Base-by-base conservation (phyloP, 2,329 filamentous ascomycete species). In the Nakataea oryzae region DNA sequence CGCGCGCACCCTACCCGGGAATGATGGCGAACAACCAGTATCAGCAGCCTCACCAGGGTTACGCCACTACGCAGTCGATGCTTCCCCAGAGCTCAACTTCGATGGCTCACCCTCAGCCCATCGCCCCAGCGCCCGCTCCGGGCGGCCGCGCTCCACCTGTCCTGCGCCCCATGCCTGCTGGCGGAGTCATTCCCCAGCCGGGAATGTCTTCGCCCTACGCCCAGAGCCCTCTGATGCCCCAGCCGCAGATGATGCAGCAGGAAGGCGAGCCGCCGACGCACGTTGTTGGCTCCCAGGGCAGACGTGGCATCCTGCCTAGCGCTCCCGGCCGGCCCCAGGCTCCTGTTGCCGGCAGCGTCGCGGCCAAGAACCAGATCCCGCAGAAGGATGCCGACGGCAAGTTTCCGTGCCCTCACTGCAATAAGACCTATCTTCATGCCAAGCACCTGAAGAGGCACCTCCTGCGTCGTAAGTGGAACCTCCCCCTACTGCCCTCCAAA, bases 361-460 rank as follows among this genome's bases (percentile, higher is more conserved):
- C 84, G 32, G 81, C 84, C 12, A 96, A 96, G 81, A 90, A 83
- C 70, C 88, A 90, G 64, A 95, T 96, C 66, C 92, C 93, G 21
- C 89, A 91, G 69, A 97, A 97, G 80, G 93, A 97, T 75, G 91
- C 92, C 11, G 93, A 97, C 74, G 95, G 95, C 72, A 97, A 97
- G 79, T 99, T 96, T 73, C 93, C 95, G 64, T 99, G 95, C 78
- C 92, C 92, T 70, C 93, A 97, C 75, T 99, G 95, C 79, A 96
- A 91, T 70, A 97, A 97, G 81, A 97, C 93, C 8, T 99, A 99
- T 73, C 82, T 97, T 63, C 95, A 97, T 74, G 90, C 93, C 58
- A 97, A 99, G 81, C 95, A 97, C 77, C 77, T 97, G 69, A 97
- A 97, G 84, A 89, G 95, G 70, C 95, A 97, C 82, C 84, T 97